Conservation (phyloP, 169 alveolate genomes). For the Plasmodium cynomolgi region DNA sequence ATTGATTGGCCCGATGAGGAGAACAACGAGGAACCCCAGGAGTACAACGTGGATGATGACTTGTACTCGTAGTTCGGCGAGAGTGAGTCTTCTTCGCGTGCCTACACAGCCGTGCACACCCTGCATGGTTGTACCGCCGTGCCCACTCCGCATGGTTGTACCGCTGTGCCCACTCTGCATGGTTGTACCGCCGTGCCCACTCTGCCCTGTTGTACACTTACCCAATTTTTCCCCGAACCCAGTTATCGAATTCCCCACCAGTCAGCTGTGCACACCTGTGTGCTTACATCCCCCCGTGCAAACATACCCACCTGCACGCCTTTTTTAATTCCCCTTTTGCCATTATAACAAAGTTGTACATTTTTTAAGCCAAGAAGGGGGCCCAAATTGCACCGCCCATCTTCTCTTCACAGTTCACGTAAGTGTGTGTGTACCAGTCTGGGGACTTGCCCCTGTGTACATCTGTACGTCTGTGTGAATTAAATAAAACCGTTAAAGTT, state of each 20-base stretch:
- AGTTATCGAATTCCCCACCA: neutral
- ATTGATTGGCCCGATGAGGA: constrained; percentile 95
- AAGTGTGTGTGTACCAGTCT: neutral
- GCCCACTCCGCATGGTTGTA: neutral
- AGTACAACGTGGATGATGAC: constrained; percentile 69
- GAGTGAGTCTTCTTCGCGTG: neutral
- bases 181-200: neutral
- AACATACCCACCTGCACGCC: neutral
- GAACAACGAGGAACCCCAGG: constrained; percentile 72
- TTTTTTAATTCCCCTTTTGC: constrained; percentile 5
- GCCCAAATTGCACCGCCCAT: neutral
- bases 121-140: neutral
- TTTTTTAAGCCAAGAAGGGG: constrained; percentile 19
- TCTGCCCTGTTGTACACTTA: neutral
- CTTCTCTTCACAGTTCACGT: neutral
- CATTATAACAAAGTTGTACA: neutral
- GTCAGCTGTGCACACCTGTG: neutral
- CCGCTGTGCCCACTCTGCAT: neutral
- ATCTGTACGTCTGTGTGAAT: neutral
- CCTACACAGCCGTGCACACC: neutral
- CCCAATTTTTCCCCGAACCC: neutral
- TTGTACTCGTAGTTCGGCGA: constrained; percentile 39
- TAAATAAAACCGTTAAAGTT: neutral
- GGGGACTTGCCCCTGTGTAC: neutral
- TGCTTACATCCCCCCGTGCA: neutral